Evolutionary conservation across 345 rosid species (phyloP).

Genomic region (Bruguiera parviflora): DNA sequence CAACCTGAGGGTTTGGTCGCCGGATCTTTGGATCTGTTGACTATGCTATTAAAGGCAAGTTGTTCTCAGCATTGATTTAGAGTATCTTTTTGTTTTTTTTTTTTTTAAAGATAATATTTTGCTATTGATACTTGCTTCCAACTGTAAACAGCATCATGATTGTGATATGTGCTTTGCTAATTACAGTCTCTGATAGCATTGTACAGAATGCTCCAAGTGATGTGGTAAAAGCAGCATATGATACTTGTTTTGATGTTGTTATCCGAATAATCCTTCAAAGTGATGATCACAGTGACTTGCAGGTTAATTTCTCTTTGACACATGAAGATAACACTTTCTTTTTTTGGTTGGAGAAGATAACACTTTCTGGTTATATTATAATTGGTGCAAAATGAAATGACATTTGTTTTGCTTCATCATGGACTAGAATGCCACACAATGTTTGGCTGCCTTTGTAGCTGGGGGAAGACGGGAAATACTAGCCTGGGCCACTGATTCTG

Average conservation of each 20-base stretch:
- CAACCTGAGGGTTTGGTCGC: slow-evolving; percentile 85
- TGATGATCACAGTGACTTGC: slow-evolving; percentile 90
- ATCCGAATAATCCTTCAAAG: slow-evolving; percentile 67
- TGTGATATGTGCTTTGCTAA: slow-evolving; percentile 41
- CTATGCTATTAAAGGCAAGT: slow-evolving; percentile 94
- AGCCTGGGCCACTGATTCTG: slow-evolving; percentile 76
- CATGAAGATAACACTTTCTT: neutral
- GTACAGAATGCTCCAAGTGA: slow-evolving; percentile 78
- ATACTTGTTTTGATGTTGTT: slow-evolving; percentile 74
- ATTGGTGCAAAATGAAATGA: slow-evolving; percentile 13
- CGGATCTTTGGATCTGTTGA: slow-evolving; percentile 84
- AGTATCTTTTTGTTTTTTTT: slow-evolving; percentile 6
- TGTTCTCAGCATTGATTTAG: slow-evolving; percentile 14
- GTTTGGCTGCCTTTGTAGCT: slow-evolving; percentile 76
- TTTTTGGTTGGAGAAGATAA: neutral
- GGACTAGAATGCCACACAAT: slow-evolving; percentile 85
- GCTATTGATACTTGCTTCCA: neutral
- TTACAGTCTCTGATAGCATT: slow-evolving; percentile 45
- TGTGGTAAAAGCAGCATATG: slow-evolving; percentile 63
- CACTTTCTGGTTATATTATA: slow-evolving; percentile 4
- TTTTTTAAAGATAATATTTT: slow-evolving; percentile 5
- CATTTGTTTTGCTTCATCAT: slow-evolving; percentile 27
- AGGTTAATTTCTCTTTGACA: slow-evolving; percentile 42
- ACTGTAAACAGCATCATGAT: slow-evolving; percentile 18
- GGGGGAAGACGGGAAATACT: slow-evolving; percentile 72